phyloP scores from a whole-genome alignment of 305 asterid genomes.

The Fraxinus baroniana region DNA sequence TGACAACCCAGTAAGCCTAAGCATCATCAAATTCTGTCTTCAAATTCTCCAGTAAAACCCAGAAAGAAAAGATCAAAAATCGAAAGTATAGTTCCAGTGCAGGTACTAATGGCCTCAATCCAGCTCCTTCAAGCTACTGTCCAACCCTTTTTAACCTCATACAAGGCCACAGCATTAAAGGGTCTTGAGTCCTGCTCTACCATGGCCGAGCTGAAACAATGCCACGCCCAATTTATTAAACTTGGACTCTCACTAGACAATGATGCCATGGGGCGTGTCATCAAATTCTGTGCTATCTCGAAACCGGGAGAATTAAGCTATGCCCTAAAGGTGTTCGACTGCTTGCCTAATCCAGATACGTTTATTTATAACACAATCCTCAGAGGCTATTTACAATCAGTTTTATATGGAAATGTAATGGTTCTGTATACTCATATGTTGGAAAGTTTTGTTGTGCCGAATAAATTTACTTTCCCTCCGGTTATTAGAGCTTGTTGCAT shows the following conservation, averaged over 20 bases:
- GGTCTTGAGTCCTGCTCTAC: slow-evolving; percentile 57
- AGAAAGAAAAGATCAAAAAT: background rate
- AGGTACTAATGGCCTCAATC: slow-evolving; percentile 19
- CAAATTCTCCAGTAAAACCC: background rate
- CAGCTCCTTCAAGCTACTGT: slow-evolving; percentile 28
- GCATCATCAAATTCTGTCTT: background rate
- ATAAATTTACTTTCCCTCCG: slow-evolving; percentile 73
- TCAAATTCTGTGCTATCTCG: slow-evolving; percentile 54
- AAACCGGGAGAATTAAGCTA: slow-evolving; percentile 52
- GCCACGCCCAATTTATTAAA: slow-evolving; percentile 67
- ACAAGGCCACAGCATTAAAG: slow-evolving; percentile 28
- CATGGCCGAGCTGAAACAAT: slow-evolving; percentile 64
- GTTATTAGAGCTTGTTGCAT: slow-evolving; percentile 63
- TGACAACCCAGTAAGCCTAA: background rate
- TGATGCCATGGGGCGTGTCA: slow-evolving; percentile 64
- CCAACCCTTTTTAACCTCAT: slow-evolving; percentile 23
- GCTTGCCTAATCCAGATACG: slow-evolving; percentile 69
- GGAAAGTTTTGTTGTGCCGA: slow-evolving; percentile 44
- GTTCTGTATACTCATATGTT: slow-evolving; percentile 50
- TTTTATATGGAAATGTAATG: slow-evolving; percentile 34
- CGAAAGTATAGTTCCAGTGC: background rate
- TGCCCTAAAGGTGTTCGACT: slow-evolving; percentile 59
- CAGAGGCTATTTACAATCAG: slow-evolving; percentile 51
- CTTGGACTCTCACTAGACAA: slow-evolving; percentile 64
- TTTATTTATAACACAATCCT: slow-evolving; percentile 68